Base-by-base conservation (phyloP, 176 grass and related monocot species). In the Cocos nucifera region DNA sequence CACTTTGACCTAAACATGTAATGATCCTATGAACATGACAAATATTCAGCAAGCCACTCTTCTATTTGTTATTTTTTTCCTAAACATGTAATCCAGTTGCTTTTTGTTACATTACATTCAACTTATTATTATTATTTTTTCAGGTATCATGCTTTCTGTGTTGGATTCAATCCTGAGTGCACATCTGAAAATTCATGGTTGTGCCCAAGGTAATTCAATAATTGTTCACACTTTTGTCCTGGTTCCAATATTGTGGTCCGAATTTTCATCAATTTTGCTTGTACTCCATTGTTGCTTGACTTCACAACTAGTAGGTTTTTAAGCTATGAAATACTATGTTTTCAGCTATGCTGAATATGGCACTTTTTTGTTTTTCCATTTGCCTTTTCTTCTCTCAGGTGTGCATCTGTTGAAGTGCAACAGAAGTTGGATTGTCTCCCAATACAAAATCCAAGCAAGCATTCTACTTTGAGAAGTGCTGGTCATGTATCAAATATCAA, bases 81-180 rank as follows among this genome's bases (percentile, higher is more conserved):
- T 21, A 21, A 21, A 21, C 21, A 21, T 21, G 21, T 21, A 21
- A 21, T 44, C 6, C 14, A 44, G 8, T 44, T 44, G 10, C 35
- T n/a, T 59, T 56, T 56, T 24, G 19, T 9, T 62, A 17, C 14
- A 78, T 90, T 12, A 58, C 59, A 71, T 78, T 67, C 52, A 54
- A 32, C 23, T 70, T 26, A 56, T 67, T 27, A 27, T 27, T 49
- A 39, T 70, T 26, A 51, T 67, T 12, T 75, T 75, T 69, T 71
- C 65, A 97, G 92, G 92, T 97, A 97, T 83, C 92, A 97, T 85
- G 92, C 87, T 59, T 78, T 85, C 66, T 97, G 87, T 59, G 84
- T 97, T 65, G 83, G 79, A 56, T 97, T 97, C 62, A 79, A 76
- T 73, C 73, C 84, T 64, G 79, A 88, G 64, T 73, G 10, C 29